phyloP scores from a whole-genome alignment of 2,329 filamentous ascomycete species.

The Fusarium floridanum region DNA sequence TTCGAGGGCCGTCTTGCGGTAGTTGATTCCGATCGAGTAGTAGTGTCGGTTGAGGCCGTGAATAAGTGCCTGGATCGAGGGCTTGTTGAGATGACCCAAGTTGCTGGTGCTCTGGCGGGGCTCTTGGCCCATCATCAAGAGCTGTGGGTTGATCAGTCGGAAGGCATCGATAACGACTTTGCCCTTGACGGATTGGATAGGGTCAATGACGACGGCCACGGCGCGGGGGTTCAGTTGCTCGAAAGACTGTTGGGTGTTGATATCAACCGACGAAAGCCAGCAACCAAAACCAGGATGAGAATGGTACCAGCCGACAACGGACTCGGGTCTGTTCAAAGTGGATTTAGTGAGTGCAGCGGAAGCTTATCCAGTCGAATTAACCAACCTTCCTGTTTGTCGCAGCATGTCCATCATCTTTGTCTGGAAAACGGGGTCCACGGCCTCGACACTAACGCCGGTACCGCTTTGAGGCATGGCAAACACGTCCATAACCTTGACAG shows the following conservation, averaged over 20 bases:
- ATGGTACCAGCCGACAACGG: slow-evolving; percentile 99
- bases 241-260: slow-evolving; percentile 99
- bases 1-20: slow-evolving; percentile 95
- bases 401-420: slow-evolving; percentile 99
- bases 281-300: slow-evolving; percentile 99
- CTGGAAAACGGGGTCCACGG: slow-evolving; percentile 98
- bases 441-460: slow-evolving; percentile 97
- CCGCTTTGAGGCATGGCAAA: slow-evolving; percentile 99
- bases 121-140: slow-evolving; percentile 97
- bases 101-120: slow-evolving; percentile 98
- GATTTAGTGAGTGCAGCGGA: slow-evolving; percentile 30
- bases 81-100: slow-evolving; percentile 97
- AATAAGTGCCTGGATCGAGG: slow-evolving; percentile 98
- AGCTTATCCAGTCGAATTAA: background rate
- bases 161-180: slow-evolving; percentile 99
- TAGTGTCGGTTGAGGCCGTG: slow-evolving; percentile 98
- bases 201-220: slow-evolving; percentile 97
- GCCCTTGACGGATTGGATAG: slow-evolving; percentile 99
- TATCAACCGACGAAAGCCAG: slow-evolving; percentile 98
- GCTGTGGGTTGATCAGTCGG: slow-evolving; percentile 97
- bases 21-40: slow-evolving; percentile 99
- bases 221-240: slow-evolving; percentile 97
- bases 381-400: slow-evolving; percentile 92
- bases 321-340: slow-evolving; percentile 78
- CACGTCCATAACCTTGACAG: slow-evolving; percentile 96